Percentiles rank a stretch among this genome's conserved stretches.
Evolutionary conservation across 75 land plant species (phyloP).

Genomic region (Pinus tabuliformis): DNA sequence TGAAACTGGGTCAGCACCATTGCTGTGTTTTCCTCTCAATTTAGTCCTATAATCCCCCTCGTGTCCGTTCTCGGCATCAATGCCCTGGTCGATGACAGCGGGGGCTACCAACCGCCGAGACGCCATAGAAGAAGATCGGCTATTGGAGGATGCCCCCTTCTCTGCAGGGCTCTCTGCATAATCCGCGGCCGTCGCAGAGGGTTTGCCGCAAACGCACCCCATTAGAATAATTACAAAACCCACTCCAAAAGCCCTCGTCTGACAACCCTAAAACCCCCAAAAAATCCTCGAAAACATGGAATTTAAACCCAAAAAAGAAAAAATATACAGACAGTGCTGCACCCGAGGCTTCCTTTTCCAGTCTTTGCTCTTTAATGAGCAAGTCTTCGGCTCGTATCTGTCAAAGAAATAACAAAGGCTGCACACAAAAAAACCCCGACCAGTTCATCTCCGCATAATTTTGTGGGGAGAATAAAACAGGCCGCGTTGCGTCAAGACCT

Average conservation of each 20-base stretch:
- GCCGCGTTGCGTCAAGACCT: no score
- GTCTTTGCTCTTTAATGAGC: neutral
- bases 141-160: neutral
- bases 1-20: neutral
- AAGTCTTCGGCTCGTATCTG: neutral
- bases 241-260: neutral
- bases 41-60: neutral
- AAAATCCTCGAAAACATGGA: neutral
- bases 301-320: neutral
- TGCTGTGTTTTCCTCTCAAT: neutral
- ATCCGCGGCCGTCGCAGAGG: neutral
- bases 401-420: no score
- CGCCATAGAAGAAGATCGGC: neutral
- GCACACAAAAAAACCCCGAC: no score
- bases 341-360: neutral
- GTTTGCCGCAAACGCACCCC: slow-evolving; percentile 6
- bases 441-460: no score
- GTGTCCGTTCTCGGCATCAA: neutral
- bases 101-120: neutral
- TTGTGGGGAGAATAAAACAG: no score
- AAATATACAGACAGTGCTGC: neutral
- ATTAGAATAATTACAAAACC: neutral
- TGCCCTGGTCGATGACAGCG: neutral
- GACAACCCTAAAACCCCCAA: neutral
- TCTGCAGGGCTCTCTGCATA: neutral